Conservation (phyloP, 495 filamentous ascomycete species). For the Beverwykella pulmonaria region DNA sequence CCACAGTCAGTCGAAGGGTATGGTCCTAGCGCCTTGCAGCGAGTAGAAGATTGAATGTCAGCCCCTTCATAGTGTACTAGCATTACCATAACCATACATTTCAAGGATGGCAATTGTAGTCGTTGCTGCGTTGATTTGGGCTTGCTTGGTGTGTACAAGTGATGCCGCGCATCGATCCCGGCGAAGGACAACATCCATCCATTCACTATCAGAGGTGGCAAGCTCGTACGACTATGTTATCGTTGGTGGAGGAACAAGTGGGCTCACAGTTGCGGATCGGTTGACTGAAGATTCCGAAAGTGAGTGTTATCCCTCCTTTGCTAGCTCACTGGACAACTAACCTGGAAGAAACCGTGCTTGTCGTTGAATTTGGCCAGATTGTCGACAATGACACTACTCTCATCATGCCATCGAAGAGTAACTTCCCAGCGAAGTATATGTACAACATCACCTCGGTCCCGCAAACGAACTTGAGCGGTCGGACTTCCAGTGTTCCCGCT, state of each 20-base stretch:
- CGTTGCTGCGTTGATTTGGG: background rate
- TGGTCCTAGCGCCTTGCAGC: background rate
- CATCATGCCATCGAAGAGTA: background rate
- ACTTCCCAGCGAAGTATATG: background rate
- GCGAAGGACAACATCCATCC: background rate
- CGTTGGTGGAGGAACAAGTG: no score
- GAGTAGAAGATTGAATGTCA: background rate
- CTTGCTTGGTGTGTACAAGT: background rate
- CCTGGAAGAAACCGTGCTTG: background rate
- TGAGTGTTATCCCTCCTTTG: background rate
- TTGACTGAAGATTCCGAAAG: background rate
- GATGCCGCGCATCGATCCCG: background rate
- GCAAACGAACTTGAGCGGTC: background rate
- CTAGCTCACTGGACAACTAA: background rate
- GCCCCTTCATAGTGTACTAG: background rate
- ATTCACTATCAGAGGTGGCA: background rate
- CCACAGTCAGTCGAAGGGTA: background rate
- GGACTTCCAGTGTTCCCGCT: background rate
- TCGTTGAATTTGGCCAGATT: background rate
- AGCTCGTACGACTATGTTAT: background rate
- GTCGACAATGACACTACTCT: background rate
- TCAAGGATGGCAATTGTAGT: background rate
- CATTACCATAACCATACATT: background rate
- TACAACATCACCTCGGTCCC: background rate
- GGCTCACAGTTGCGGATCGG: slow-evolving; percentile 1